Evolutionary conservation across 139 green algal species (phyloP).

Genomic region (Yamagishiella unicocca): DNA sequence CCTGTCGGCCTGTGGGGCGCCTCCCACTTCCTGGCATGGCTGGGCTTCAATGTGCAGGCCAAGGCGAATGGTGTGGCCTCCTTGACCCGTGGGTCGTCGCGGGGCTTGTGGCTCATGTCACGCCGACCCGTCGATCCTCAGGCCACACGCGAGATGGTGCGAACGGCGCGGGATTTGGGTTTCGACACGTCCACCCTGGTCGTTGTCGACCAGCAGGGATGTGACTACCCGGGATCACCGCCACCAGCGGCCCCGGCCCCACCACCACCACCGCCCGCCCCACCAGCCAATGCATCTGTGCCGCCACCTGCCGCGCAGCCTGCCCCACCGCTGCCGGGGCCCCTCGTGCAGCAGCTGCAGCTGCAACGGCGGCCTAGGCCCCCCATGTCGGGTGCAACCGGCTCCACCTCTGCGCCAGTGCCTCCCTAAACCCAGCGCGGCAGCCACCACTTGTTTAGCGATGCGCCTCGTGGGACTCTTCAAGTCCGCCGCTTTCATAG

Average conservation of each 20-base stretch:
- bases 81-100: neutral
- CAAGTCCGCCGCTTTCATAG: no score
- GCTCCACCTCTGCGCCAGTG: no score
- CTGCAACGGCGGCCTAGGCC: neutral
- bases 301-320: neutral
- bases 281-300: neutral
- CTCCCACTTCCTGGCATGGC: conserved; percentile 16
- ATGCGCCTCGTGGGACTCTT: no score
- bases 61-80: neutral
- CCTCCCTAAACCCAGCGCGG: no score
- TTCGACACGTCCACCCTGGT: conserved; percentile 22
- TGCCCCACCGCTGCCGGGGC: no score
- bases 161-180: neutral
- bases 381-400: no score
- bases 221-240: neutral
- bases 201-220: conserved; percentile 14
- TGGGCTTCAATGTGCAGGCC: neutral
- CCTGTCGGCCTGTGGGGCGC: neutral
- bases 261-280: neutral
- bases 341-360: neutral
- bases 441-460: no score
- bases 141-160: neutral
- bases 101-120: conserved; percentile 36
- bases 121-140: conserved; percentile 12
- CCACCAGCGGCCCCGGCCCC: neutral